A percentile compares a stretch with the other conserved stretches of the same genome.
phyloP scores from a whole-genome alignment of 306 rosid genomes.

The Quercus robur region DNA sequence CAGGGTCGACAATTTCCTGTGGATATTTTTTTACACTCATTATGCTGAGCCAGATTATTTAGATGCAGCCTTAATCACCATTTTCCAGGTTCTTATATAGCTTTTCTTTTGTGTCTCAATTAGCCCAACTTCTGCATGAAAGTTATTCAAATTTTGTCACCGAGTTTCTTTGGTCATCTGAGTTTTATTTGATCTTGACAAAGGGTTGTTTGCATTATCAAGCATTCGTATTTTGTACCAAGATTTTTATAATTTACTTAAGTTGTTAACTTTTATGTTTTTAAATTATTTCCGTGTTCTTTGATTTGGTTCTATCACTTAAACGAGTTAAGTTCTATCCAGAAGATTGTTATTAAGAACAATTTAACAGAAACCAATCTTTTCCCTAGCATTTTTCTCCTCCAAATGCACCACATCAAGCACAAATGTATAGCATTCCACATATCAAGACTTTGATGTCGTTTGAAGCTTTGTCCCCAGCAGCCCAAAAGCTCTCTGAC shows the following conservation, averaged over 20 bases:
- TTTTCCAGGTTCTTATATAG: slow-evolving; percentile 59
- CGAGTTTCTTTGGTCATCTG: neutral
- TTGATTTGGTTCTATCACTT: neutral
- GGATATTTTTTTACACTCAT: slow-evolving; percentile 61
- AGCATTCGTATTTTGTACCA: neutral
- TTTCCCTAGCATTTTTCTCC: neutral
- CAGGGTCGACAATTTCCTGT: slow-evolving; percentile 95
- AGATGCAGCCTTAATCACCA: slow-evolving; percentile 65
- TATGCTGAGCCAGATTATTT: slow-evolving; percentile 64
- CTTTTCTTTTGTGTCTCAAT: neutral
- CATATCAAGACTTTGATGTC: too few relatives aligned
- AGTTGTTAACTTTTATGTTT: neutral
- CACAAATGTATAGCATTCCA: too few relatives aligned
- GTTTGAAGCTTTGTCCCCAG: too few relatives aligned
- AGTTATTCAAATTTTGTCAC: slow-evolving; percentile 8
- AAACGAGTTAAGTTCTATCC: neutral
- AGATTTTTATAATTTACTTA: neutral
- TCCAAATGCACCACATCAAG: too few relatives aligned
- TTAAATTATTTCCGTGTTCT: neutral
- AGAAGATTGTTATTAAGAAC: neutral
- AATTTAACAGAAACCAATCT: neutral
- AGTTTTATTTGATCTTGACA: neutral
- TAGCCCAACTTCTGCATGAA: slow-evolving; percentile 16
- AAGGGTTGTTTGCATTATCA: neutral
- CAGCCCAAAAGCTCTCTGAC: too few relatives aligned